Conservation (phyloP, 345 rosid species). For the Salix brachista region DNA sequence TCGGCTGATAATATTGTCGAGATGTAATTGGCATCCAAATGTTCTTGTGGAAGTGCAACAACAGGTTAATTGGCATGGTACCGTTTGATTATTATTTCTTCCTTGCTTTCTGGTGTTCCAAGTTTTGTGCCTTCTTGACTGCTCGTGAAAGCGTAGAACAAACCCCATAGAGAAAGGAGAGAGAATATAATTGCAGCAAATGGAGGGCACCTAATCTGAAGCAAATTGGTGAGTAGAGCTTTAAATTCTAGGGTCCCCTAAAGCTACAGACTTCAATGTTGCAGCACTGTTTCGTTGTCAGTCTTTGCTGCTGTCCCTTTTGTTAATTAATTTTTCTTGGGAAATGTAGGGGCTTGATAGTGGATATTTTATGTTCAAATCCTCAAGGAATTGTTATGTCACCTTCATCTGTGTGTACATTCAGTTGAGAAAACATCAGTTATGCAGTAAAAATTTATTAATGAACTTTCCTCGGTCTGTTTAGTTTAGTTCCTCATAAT, state of each 20-base stretch:
- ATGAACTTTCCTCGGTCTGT: not conserved
- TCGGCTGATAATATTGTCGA: not conserved
- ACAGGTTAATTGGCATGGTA: not conserved
- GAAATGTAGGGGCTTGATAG: constrained; percentile 23
- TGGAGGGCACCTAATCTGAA: constrained; percentile 7
- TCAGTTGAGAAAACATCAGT: not conserved
- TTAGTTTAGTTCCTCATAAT: not conserved
- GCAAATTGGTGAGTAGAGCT: not conserved
- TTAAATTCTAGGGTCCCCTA: constrained; percentile 16
- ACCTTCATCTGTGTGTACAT: not conserved
- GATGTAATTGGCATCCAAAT: not conserved
- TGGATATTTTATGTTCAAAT: not conserved
- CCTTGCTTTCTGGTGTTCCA: not conserved
- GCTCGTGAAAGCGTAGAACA: not conserved
- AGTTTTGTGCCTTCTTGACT: not conserved
- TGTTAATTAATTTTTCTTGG: constrained; percentile 21
- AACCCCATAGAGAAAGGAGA: not conserved
- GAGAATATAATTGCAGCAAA: not conserved
- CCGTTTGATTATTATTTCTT: not conserved
- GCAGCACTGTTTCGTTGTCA: constrained; percentile 28
- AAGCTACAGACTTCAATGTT: constrained; percentile 28
- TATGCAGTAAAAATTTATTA: not conserved
- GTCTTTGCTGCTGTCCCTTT: constrained; percentile 18
- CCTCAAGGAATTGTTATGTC: constrained; percentile 5
- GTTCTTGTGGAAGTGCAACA: not conserved